Evolutionary conservation across 1,139 yeast genomes (phyloP), one percentile per base, ranked within the genome.

Genomic region (Candida mesenterica): DNA sequence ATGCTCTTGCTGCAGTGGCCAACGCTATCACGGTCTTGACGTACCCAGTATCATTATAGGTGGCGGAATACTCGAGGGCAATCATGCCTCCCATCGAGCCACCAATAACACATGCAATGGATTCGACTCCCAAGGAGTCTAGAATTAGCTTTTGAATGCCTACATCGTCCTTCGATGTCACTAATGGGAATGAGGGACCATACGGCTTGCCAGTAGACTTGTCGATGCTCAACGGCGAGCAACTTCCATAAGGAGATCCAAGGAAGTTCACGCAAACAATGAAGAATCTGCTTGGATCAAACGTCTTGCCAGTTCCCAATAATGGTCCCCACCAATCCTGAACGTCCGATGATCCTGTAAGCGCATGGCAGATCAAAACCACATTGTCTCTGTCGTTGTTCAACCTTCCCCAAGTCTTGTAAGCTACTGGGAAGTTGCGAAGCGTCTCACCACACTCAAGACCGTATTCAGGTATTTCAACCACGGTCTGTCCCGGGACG

Each of bases 41-140:
- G 52, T 79, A 92, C 3, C 69, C 74, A 2, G 72, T 62, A n/a
- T 87, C 84, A 46, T 77, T 84, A 53, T 78, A 84, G 2, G 84
- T 80, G 52, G 73, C 60, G 9, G 72, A 68, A 72, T 90, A 92
- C 57, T 92, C 98, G 46, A 92, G 64, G 0, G 92, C 90, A 35
- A 89, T 65, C 98, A 92, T 92, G n/a, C 98, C 98, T 25, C 98
- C 98, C 98, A 92, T 92, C 19, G 97, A 90, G 0, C 98, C 98
- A 20, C 98, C 98, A 39, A 92, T 77, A 4, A 86, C 95, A 33
- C 83, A 77, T 1, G 97, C 97, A 27, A 92, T 66, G 38, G 79
- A 75, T 38, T 72, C 73, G 18, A 92, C 87, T 0, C 85, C 88
- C 34, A 92, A 62, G 18, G 87, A 88, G 44, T 77, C 82, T 37